These are phyloP conservation scores for Trifolium pratense DNA, from an alignment of 306 rosid genomes.

Conservation along the genomic window DNA sequence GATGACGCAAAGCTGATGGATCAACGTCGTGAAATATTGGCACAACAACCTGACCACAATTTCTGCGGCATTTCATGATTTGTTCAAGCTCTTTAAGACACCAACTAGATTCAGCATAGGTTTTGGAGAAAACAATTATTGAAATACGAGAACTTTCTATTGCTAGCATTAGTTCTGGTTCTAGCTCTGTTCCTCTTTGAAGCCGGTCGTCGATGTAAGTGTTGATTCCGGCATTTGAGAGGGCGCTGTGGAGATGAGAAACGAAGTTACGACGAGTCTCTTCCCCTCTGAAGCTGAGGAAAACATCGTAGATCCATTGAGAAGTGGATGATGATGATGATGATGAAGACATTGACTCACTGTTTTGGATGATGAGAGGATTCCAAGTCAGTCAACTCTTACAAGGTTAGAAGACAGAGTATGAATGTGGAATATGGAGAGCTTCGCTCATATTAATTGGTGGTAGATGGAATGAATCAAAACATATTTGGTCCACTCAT, in stretches of 20 bases:
- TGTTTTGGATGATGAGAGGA: too few relatives aligned
- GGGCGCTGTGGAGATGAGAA: not conserved
- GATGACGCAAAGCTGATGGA: conserved; percentile 1
- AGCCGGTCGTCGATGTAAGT: not conserved
- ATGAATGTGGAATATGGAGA: too few relatives aligned
- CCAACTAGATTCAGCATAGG: conserved; percentile 22
- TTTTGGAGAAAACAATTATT: not conserved
- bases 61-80: conserved; percentile 5
- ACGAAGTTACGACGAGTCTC: not conserved
- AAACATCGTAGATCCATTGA: not conserved
- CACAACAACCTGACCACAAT: not conserved
- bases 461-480: too few relatives aligned
- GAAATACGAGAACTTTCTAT: not conserved
- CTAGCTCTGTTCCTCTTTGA: not conserved
- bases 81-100: conserved; percentile 33
- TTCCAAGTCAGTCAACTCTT: too few relatives aligned
- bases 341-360: too few relatives aligned
- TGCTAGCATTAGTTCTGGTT: not conserved
- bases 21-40: conserved; percentile 21
- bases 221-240: not conserved
- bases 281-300: conserved; percentile 17
- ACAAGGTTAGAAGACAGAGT: too few relatives aligned
- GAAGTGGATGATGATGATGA: not conserved
- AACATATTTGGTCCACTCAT: too few relatives aligned
- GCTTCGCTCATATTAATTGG: too few relatives aligned